A percentile compares a stretch with the other conserved stretches of the same genome.
These are phyloP conservation scores for Crithidia fasciculata DNA, from an alignment of 208 protist genomes.

Conservation along the genomic window DNA sequence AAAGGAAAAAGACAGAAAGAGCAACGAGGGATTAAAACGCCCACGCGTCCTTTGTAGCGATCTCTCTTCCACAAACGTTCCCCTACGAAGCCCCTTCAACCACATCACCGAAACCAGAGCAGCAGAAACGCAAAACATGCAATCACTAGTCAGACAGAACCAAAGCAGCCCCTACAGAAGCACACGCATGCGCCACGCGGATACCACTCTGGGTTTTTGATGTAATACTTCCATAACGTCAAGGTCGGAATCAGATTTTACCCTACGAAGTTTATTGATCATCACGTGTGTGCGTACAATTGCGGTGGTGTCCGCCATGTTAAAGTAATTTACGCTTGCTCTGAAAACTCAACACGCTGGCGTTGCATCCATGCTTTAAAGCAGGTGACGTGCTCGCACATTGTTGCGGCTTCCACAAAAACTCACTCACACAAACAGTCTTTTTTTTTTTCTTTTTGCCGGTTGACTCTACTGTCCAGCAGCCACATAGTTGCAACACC, in stretches of 20 bases:
- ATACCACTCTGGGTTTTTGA: background rate
- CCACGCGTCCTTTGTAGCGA: background rate
- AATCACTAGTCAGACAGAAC: background rate
- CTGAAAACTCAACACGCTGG: background rate
- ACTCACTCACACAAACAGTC: background rate
- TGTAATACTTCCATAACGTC: constrained; percentile 34
- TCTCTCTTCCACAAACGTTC: background rate
- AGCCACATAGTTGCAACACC: background rate
- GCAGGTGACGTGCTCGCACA: too few relatives aligned
- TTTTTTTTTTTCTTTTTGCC: background rate
- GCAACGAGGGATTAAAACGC: background rate
- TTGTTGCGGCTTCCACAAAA: too few relatives aligned
- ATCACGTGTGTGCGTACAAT: background rate
- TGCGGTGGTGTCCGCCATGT: background rate
- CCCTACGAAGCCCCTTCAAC: too few relatives aligned
- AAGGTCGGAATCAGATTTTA: constrained; percentile 59
- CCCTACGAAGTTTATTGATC: constrained; percentile 50
- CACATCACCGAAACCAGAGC: background rate
- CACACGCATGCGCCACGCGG: background rate
- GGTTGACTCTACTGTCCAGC: background rate
- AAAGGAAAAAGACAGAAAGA: background rate
- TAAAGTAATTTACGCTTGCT: background rate
- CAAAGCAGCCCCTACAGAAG: background rate
- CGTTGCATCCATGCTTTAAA: too few relatives aligned
- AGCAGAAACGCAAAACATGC: background rate